Base-by-base conservation (phyloP, 169 alveolate genomes). In the Cryptosporidium ryanae region DNA sequence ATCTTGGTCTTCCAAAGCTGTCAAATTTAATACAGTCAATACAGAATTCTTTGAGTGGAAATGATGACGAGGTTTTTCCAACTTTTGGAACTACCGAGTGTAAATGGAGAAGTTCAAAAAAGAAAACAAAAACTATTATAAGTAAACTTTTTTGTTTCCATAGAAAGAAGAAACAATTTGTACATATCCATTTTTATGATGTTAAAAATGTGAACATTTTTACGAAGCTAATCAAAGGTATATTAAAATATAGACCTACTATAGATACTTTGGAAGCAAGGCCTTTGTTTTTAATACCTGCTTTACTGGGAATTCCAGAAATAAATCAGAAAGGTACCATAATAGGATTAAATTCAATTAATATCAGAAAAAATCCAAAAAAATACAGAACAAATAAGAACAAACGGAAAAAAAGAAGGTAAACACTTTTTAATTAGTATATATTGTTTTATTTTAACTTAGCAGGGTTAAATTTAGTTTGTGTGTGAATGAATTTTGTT, bases 211-310 rank as follows among this genome's bases (percentile, higher is more conserved):
- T 55, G 43, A 3, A 2, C 27, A 57, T n/a, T 10, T 76, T 76
- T 13, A 54, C 43, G 8, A 38, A 27, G 1, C n/a, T 76, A 38
- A 59, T 76, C 15, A 67, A n/a, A 17, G 18, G 21, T 17, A 32
- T 55, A 6, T 12, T 44, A 0, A 55, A 27, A 43, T 17, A 76
- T 59, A 59, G 34, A 55, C 71, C 87, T 6, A 59, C 38, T 38
- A 64, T 52, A 48, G 23, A 46, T 21, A 17, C 59, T 59, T 27
- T 27, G 1, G 17, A 10, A 25, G 46, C 87, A 7, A 21, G 27
- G 10, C 87, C 87, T 12, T 65, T 76, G 17, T 43, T 76, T 76
- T 57, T 76, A 5, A 32, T 76, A 10, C 87, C 87, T 2, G 64
- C 8, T 23, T 46, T 76, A 12, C 43, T 76, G 13, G 87, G 87